Conservation (phyloP, 352 stramenopile species). For the Ophiocytium majus region DNA sequence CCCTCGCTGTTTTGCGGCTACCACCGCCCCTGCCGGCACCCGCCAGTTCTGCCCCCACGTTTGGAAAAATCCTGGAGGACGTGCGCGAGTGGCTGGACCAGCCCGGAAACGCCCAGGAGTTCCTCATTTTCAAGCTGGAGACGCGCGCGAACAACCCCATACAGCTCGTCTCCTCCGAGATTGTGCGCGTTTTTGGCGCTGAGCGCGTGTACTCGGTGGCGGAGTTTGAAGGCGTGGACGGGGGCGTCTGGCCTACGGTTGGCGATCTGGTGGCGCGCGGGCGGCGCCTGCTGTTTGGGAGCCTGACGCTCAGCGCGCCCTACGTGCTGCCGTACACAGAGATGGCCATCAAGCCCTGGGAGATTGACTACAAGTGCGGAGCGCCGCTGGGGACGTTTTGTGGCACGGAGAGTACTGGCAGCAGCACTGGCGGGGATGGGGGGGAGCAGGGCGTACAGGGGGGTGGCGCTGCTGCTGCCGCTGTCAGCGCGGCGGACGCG, state of each 20-base stretch:
- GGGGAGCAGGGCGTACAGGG: too few species aligned
- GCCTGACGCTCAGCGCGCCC: neutral
- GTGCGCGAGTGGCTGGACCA: neutral
- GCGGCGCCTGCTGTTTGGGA: neutral
- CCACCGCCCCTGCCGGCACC: too few species aligned
- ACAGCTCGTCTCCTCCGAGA: constrained; percentile 10
- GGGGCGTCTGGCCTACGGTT: neutral
- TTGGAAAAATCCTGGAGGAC: neutral
- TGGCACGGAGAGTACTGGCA: too few species aligned
- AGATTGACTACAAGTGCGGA: too few species aligned
- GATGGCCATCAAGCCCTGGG: neutral
- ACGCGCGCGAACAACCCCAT: neutral
- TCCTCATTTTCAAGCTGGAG: constrained; percentile 23
- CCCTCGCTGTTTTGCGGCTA: too few species aligned
- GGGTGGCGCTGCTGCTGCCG: too few species aligned
- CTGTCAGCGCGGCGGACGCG: too few species aligned
- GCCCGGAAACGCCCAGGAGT: constrained; percentile 4
- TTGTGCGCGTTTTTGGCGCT: neutral
- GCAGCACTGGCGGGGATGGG: too few species aligned
- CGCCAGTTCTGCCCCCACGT: constrained; percentile 2
- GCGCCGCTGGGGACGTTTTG: too few species aligned
- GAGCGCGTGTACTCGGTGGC: neutral
- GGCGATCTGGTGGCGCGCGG: neutral
- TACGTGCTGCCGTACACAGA: neutral
- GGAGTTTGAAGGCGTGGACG: neutral